Evolutionary conservation across 352 stramenopile genomes (phyloP), one percentile per base, ranked within the genome.

Genomic region (Phytophthora lateralis): DNA sequence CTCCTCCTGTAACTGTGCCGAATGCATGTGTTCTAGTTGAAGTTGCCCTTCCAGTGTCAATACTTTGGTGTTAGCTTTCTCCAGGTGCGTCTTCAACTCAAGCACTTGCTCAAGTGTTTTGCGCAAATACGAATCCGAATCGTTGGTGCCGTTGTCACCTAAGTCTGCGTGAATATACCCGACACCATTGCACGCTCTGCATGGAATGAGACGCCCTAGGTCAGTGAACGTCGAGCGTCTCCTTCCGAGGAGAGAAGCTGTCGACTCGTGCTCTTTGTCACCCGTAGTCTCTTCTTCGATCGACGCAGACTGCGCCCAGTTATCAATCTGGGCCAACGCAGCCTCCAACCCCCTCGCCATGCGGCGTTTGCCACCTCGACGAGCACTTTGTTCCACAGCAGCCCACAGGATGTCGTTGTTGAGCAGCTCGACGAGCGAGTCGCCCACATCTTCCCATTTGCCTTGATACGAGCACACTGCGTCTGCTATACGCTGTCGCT

Each of bases 321-420:
- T 60, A 48, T 85, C 76, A 26, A 83, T 37, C 17, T 81, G 66
- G 1, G 60, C 21, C 1, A 90, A 21, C 1, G 84, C n/a, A 20
- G 78, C 76, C 48, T 87, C 78, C 5, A 90, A 43, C 0, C 80
- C 78, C 42, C 70, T 59, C 9, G 75, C 70, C 14, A 68, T 57
- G 4, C 80, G 74, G 1, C 37, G 55, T 29, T 85, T 85, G 29
- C 78, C 66, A 15, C 67, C 59, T 7, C 63, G 64, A 34, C 76
- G 76, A 29, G 68, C 75, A 29, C 75, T 81, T 38, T 73, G 46
- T 55, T 86, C 72, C 3, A 88, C 78, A 1, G 75, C 78, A 18
- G 75, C 55, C 80, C 80, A 90, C 3, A 90, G 56, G 38, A 83
- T 53, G 21, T 90, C 78, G 45, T 85, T 88, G 53, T 86, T 90